Evolutionary conservation across 2,329 filamentous ascomycete species (phyloP), one percentile per base, ranked within the genome.

Genomic region (Fusarium nygamai): DNA sequence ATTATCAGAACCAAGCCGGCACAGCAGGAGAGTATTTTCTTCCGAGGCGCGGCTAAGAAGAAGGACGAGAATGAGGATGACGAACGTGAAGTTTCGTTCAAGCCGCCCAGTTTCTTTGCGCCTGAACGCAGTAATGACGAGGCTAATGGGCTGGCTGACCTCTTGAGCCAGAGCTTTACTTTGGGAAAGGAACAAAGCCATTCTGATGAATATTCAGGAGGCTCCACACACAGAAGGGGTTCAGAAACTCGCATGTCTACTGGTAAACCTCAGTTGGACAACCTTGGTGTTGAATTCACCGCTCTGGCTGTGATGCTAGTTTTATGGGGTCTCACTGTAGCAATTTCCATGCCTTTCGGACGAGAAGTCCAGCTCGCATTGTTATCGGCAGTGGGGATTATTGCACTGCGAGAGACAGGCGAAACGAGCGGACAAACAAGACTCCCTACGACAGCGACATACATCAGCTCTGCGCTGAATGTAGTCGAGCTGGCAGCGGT

Each of bases 61-160:
- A 67, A 41, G 65, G 59, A 39, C 57, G 68, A 51, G 7, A 29
- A 34, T 9, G 61, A 60, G 1, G 61, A 71, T 14, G 70, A 71
- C 3, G 80, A 73, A 22, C 61, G 34, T 1, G 68, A 67, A 7
- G 84, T 84, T 41, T 82, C 87, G 38, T 91, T 92, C 61, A 87
- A 90, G 66, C 88, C 90, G 53, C 90, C 89, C 5, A 88, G 82
- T n/a, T 89, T 91, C 81, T 92, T 91, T 80, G 89, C 90, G 8
- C 84, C 85, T 3, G 76, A 82, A 19, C 62, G 75, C 27, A 78
- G 82, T 12, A 82, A 82, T 48, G 85, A 86, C 47, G 85, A 86
- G 53, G 79, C 85, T 6, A 85, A 83, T 63, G 80, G 82, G 3
- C 64, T 88, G 63, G 85, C 85, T 1, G 85, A 87, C 36, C 71